These are phyloP conservation scores for Lizonia empirigonia DNA, from an alignment of 2,329 filamentous ascomycete species.

Conservation along the genomic window DNA sequence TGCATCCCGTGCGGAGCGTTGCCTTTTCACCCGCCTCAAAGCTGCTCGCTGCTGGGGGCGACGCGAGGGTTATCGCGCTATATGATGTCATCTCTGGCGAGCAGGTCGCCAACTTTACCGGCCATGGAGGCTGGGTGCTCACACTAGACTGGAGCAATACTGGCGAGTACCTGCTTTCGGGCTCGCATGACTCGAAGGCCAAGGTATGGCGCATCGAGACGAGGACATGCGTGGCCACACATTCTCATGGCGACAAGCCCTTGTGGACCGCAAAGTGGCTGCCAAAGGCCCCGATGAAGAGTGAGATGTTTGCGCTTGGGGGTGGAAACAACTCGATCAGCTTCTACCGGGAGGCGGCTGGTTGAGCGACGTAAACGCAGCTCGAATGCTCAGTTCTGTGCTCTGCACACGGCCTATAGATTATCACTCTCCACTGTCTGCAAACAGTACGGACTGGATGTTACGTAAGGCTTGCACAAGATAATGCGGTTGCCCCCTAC, in stretches of 20 bases:
- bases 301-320: conserved; percentile 51
- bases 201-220: conserved; percentile 95
- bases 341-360: conserved; percentile 50
- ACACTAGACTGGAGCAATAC: conserved; percentile 91
- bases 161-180: conserved; percentile 87
- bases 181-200: conserved; percentile 89
- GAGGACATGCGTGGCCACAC: conserved; percentile 84
- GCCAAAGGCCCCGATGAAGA: conserved; percentile 42
- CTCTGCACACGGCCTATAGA: no score
- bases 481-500: neutral
- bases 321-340: conserved; percentile 46
- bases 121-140: conserved; percentile 86
- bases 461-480: neutral
- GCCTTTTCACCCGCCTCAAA: conserved; percentile 86
- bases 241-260: conserved; percentile 74
- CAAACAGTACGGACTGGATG: no score
- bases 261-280: conserved; percentile 50
- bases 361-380: conserved; percentile 32
- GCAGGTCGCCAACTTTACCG: conserved; percentile 82
- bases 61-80: conserved; percentile 84
- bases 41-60: conserved; percentile 86
- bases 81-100: conserved; percentile 94
- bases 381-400: no score
- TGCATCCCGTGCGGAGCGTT: conserved; percentile 83
- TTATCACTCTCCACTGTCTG: no score